Conservation (phyloP, 768 basidiomycete species). For the Plicaturopsis crispa region DNA sequence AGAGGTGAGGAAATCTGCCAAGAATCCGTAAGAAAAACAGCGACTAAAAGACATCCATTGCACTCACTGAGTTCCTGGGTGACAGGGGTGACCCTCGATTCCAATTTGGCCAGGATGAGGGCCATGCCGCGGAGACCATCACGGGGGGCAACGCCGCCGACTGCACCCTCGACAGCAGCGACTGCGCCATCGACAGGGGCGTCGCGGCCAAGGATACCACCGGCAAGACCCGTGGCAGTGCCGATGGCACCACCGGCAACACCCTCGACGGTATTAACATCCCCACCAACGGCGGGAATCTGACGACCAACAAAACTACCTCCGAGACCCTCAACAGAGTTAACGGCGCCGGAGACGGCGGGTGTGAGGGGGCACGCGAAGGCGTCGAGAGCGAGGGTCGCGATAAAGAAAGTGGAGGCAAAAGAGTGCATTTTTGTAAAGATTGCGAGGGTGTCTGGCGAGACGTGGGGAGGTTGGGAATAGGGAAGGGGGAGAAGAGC, state of each 20-base stretch:
- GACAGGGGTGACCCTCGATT: slow-evolving; percentile 9
- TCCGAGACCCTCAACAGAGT: not conserved
- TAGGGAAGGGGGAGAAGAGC: slow-evolving; percentile 4
- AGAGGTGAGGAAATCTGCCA: slow-evolving; percentile 15
- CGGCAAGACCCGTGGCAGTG: not conserved
- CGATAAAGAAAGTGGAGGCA: slow-evolving; percentile 14
- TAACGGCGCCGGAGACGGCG: slow-evolving; percentile 8
- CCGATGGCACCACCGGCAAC: slow-evolving; percentile 1
- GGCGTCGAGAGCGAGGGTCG: slow-evolving; percentile 20
- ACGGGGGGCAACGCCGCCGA: slow-evolving; percentile 5
- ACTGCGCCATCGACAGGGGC: slow-evolving; percentile 1
- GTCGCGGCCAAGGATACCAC: not conserved
- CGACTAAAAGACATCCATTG: not conserved
- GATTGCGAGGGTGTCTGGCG: slow-evolving; percentile 19
- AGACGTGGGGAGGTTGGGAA: slow-evolving; percentile 13
- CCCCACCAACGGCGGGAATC: no score
- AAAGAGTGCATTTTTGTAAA: slow-evolving; percentile 30
- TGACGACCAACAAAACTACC: no score
- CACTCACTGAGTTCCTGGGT: slow-evolving; percentile 20
- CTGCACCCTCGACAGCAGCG: slow-evolving; percentile 8
- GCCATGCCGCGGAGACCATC: slow-evolving; percentile 14
- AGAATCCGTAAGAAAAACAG: slow-evolving; percentile 1
- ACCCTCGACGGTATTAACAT: not conserved
- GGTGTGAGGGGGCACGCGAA: slow-evolving; percentile 14
- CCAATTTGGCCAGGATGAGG: slow-evolving; percentile 16